Conservation (phyloP, 495 filamentous ascomycete species). For the Pseudomonodictys pantanalensis region DNA sequence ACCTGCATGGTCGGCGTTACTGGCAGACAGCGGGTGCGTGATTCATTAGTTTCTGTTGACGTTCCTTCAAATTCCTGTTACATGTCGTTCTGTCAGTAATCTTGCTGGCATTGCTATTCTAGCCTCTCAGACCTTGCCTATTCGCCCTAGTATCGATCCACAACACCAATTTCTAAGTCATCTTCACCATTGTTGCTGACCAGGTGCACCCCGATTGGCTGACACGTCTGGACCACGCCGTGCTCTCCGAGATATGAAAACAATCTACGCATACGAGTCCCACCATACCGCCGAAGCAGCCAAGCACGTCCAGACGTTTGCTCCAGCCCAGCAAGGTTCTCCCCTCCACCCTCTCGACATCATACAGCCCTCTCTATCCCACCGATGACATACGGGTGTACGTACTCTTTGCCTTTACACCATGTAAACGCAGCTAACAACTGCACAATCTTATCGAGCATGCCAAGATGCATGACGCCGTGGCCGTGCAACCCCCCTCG, state of each 20-base stretch:
- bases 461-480: background rate
- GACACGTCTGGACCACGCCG: too few relatives aligned
- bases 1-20: constrained; percentile 13
- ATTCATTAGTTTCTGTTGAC: too few relatives aligned
- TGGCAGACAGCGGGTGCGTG: background rate
- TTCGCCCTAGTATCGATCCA: too few relatives aligned
- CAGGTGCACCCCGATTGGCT: background rate
- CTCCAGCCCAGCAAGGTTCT: too few relatives aligned
- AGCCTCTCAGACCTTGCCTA: too few relatives aligned
- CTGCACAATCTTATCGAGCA: background rate
- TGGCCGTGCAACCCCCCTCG: background rate
- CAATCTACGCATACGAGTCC: too few relatives aligned
- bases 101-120: background rate
- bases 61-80: background rate
- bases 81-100: background rate
- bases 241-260: too few relatives aligned
- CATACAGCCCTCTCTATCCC: background rate
- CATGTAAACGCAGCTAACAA: background rate
- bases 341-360: background rate
- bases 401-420: too few relatives aligned
- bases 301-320: background rate
- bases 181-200: too few relatives aligned
- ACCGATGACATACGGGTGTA: background rate
- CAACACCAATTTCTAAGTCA: too few relatives aligned
- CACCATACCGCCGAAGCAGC: too few relatives aligned